phyloP scores from a whole-genome alignment of 1,139 yeast species.

The Geotrichum aggregatum region DNA sequence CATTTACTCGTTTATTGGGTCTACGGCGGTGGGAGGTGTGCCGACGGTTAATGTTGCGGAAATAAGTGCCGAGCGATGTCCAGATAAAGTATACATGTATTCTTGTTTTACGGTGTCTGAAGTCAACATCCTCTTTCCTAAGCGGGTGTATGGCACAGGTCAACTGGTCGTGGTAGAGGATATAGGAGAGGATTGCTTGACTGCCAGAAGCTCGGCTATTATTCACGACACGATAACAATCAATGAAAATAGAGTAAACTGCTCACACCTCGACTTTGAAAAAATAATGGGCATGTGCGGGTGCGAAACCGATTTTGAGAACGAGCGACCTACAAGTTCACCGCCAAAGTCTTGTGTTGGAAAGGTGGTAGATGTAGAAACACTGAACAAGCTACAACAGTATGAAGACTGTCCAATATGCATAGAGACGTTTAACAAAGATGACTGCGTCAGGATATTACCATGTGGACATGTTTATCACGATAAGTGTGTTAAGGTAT shows the following conservation, averaged over 20 bases:
- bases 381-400: not conserved
- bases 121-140: not conserved
- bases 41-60: slow-evolving; percentile 1
- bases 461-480: slow-evolving; percentile 9
- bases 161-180: too few relatives aligned
- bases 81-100: slow-evolving; percentile 3
- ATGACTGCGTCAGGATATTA: not conserved
- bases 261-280: not conserved
- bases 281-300: not conserved
- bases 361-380: not conserved
- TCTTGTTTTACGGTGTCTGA: not conserved
- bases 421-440: not conserved
- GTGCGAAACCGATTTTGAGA: too few relatives aligned
- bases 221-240: too few relatives aligned
- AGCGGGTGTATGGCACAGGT: not conserved
- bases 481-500: slow-evolving; percentile 1
- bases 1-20: not conserved
- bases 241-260: too few relatives aligned
- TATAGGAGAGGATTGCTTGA: not conserved
- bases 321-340: too few relatives aligned
- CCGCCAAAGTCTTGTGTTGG: not conserved
- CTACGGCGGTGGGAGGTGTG: not conserved
- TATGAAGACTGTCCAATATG: slow-evolving; percentile 5
- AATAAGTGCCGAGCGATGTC: not conserved
- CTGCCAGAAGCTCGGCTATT: too few relatives aligned